Conservation (phyloP, 208 protist genomes). For the Kentomonas sorsogonicus region DNA sequence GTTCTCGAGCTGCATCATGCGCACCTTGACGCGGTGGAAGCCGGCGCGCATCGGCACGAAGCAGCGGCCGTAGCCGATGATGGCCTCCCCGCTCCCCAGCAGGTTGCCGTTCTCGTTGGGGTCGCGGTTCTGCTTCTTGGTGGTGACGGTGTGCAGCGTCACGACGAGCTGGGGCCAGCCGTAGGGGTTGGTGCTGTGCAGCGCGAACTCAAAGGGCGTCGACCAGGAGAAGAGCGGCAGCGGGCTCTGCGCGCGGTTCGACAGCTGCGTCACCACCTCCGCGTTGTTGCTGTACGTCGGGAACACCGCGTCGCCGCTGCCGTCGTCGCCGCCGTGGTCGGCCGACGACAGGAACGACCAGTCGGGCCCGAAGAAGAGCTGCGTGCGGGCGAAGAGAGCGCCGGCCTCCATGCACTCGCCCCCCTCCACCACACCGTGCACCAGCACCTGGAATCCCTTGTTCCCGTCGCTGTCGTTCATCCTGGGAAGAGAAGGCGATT, state of each 20-base stretch:
- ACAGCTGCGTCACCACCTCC: constrained; percentile 82
- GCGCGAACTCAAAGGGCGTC: constrained; percentile 73
- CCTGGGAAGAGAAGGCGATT: too few relatives aligned
- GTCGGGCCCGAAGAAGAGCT: constrained; percentile 74
- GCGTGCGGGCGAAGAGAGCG: constrained; percentile 72
- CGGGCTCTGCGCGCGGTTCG: constrained; percentile 40
- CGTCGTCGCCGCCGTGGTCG: constrained; percentile 8
- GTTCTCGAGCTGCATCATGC: constrained; percentile 71
- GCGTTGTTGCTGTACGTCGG: constrained; percentile 62
- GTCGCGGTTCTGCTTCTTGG: constrained; percentile 19
- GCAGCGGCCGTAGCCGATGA: constrained; percentile 76
- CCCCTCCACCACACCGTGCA: constrained; percentile 73
- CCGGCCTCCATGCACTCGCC: constrained; percentile 66
- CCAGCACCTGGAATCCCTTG: constrained; percentile 67
- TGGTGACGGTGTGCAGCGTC: constrained; percentile 64
- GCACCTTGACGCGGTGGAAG: constrained; percentile 41
- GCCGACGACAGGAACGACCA: constrained; percentile 48
- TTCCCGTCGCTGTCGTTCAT: constrained; percentile 1
- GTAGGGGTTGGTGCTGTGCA: constrained; percentile 74
- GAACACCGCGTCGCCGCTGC: constrained; percentile 27
- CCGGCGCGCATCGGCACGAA: constrained; percentile 71
- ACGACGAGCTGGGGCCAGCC: constrained; percentile 84
- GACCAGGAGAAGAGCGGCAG: constrained; percentile 67
- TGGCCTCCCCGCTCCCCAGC: constrained; percentile 41
- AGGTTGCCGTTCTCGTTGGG: constrained; percentile 25